Evolutionary conservation across 148 eudicot species (phyloP).

Genomic region (Vaccinium darrowii): DNA sequence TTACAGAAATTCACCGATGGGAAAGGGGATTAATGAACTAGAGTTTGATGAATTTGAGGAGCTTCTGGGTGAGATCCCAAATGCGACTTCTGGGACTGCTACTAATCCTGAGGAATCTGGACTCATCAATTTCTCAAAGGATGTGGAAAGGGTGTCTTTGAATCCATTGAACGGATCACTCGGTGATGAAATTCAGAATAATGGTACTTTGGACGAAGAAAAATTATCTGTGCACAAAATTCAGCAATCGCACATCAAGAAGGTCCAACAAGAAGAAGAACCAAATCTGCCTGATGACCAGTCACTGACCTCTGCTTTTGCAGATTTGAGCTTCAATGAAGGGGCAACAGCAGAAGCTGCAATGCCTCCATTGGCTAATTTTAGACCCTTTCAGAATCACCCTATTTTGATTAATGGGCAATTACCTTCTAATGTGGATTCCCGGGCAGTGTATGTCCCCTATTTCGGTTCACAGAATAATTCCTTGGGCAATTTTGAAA

Average conservation of each 20-base stretch:
- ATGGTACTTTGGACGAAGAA: slow-evolving; percentile 8
- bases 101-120: slow-evolving; percentile 25
- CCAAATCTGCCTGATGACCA: slow-evolving; percentile 33
- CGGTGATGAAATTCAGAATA: slow-evolving; percentile 16
- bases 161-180: neutral
- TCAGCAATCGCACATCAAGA: slow-evolving; percentile 13
- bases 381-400: slow-evolving; percentile 12
- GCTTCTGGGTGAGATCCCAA: slow-evolving; percentile 41
- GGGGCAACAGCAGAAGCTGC: slow-evolving; percentile 13
- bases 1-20: slow-evolving; percentile 18
- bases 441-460: slow-evolving; percentile 8
- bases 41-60: slow-evolving; percentile 44
- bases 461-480: slow-evolving; percentile 5
- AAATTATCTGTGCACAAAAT: slow-evolving; percentile 9
- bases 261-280: slow-evolving; percentile 24
- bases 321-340: slow-evolving; percentile 31
- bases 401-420: slow-evolving; percentile 16
- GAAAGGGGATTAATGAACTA: slow-evolving; percentile 24
- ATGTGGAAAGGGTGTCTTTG: slow-evolving; percentile 13
- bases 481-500: slow-evolving; percentile 5
- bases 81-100: slow-evolving; percentile 28
- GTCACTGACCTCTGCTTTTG: slow-evolving; percentile 31
- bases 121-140: slow-evolving; percentile 20
- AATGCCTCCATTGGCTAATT: slow-evolving; percentile 10
- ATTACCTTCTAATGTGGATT: slow-evolving; percentile 16